Conservation (phyloP, 1,284 basidiomycete species). For the Vanrija sp. region DNA sequence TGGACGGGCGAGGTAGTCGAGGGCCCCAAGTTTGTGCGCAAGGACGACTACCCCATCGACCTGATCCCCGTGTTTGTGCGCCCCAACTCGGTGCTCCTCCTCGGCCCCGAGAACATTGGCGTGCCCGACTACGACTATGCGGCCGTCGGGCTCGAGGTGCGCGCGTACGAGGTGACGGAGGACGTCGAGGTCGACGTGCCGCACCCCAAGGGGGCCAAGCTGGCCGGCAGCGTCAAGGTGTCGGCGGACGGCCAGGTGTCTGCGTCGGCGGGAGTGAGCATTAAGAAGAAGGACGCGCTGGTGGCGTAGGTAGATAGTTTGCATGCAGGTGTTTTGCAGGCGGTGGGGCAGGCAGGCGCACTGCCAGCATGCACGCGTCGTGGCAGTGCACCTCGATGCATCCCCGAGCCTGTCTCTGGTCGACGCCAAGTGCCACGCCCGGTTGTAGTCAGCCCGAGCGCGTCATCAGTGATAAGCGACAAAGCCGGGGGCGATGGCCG, state of each 20-base stretch:
- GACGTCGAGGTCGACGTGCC: conserved; percentile 53
- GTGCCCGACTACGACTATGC: conserved; percentile 64
- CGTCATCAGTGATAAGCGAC: no score
- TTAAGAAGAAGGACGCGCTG: no score
- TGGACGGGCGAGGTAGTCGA: conserved; percentile 29
- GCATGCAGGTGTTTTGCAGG: no score
- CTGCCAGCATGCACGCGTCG: no score
- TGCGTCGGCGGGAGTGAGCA: background rate
- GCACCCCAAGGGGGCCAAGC: conserved; percentile 35
- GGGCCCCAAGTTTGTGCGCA: conserved; percentile 35
- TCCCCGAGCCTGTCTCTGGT: no score
- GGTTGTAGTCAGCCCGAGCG: no score
- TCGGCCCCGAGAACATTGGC: conserved; percentile 57
- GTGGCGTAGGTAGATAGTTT: no score
- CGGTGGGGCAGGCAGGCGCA: no score
- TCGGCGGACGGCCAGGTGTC: conserved; percentile 15
- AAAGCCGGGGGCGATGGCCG: no score
- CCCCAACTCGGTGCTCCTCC: conserved; percentile 56
- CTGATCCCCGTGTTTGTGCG: conserved; percentile 65
- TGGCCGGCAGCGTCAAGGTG: conserved; percentile 22
- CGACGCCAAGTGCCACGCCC: no score
- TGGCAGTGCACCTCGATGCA: no score
- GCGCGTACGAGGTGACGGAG: conserved; percentile 53
- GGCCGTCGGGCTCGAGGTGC: conserved; percentile 54
- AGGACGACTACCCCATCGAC: conserved; percentile 34